Conservation (phyloP, 1,284 basidiomycete species). For the Fistulinella cinereoalba region DNA sequence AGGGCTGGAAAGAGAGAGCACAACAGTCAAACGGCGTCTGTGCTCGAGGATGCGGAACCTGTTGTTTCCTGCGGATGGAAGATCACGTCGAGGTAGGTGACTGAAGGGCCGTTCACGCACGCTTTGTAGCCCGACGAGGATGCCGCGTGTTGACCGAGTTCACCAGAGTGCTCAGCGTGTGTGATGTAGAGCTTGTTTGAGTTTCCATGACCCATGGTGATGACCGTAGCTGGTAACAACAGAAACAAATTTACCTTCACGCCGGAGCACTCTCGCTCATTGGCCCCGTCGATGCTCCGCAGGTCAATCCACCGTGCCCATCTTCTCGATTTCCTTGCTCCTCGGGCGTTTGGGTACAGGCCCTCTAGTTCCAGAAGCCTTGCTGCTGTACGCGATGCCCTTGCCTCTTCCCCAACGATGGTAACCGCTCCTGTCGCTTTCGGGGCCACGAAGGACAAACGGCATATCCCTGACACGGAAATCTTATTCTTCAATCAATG, state of each 20-base stretch:
- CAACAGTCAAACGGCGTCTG: conserved; percentile 89
- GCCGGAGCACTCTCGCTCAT: background rate
- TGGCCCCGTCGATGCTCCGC: conserved; percentile 36
- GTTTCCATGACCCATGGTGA: conserved; percentile 77
- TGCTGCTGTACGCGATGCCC: conserved; percentile 5
- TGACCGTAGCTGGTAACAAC: background rate
- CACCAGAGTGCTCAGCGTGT: conserved; percentile 77
- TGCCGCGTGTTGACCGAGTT: conserved; percentile 72
- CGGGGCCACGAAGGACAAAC: conserved; percentile 8
- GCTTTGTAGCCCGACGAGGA: conserved; percentile 69
- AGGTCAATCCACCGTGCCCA: conserved; percentile 27
- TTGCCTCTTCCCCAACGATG: background rate
- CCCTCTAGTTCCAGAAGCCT: conserved; percentile 15
- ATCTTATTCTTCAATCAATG: conserved; percentile 35
- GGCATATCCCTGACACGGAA: conserved; percentile 33
- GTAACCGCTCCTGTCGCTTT: background rate
- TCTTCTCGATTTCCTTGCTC: conserved; percentile 37
- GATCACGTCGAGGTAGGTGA: background rate
- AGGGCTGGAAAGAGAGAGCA: conserved; percentile 89
- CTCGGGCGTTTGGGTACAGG: conserved; percentile 17
- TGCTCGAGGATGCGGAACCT: conserved; percentile 57
- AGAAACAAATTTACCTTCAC: conserved; percentile 9
- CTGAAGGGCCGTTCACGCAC: conserved; percentile 40
- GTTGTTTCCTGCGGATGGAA: conserved; percentile 52
- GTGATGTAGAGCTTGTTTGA: conserved; percentile 85